These are phyloP conservation scores for Elsinoe ampelina DNA, from an alignment of 2,329 filamentous ascomycete species.

Conservation along the genomic window DNA sequence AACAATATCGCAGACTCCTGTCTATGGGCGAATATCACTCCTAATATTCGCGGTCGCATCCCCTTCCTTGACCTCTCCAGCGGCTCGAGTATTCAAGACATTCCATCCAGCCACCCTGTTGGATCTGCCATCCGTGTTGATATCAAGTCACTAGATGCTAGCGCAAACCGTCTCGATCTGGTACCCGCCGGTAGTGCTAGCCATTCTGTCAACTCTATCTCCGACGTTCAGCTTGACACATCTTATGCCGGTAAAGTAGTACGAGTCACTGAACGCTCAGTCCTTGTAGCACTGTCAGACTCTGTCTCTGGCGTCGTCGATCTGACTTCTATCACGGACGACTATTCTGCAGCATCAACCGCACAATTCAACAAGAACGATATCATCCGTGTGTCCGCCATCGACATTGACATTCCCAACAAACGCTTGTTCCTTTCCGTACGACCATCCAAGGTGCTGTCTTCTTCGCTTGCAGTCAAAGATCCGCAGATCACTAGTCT, in stretches of 20 bases:
- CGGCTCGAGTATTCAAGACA: slow-evolving; percentile 67
- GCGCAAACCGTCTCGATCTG: slow-evolving; percentile 70
- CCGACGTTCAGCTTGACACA: slow-evolving; percentile 66
- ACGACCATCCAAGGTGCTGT: slow-evolving; percentile 79
- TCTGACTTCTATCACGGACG: slow-evolving; percentile 74
- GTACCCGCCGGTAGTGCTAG: slow-evolving; percentile 58
- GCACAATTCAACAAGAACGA: slow-evolving; percentile 72
- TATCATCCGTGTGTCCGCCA: slow-evolving; percentile 75
- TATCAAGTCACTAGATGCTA: slow-evolving; percentile 63
- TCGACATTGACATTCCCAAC: slow-evolving; percentile 70
- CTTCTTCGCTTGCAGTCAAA: slow-evolving; percentile 68
- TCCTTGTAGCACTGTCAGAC: slow-evolving; percentile 79
- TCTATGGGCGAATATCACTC: slow-evolving; percentile 85
- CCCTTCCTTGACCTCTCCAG: slow-evolving; percentile 77
- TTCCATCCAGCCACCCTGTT: slow-evolving; percentile 72
- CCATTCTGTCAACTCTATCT: slow-evolving; percentile 52
- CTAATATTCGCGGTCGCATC: slow-evolving; percentile 77
- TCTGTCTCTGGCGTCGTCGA: slow-evolving; percentile 69
- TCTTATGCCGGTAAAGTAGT: slow-evolving; percentile 76
- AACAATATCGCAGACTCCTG: slow-evolving; percentile 77
- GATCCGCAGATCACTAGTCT: slow-evolving; percentile 68
- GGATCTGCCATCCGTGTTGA: slow-evolving; percentile 80
- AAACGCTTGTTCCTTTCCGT: slow-evolving; percentile 76
- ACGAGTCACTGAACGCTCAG: slow-evolving; percentile 71
- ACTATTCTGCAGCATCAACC: slow-evolving; percentile 73